Evolutionary conservation across 192 early-diverging fungal genomes (phyloP).

Genomic region (Coemansia furcata): DNA sequence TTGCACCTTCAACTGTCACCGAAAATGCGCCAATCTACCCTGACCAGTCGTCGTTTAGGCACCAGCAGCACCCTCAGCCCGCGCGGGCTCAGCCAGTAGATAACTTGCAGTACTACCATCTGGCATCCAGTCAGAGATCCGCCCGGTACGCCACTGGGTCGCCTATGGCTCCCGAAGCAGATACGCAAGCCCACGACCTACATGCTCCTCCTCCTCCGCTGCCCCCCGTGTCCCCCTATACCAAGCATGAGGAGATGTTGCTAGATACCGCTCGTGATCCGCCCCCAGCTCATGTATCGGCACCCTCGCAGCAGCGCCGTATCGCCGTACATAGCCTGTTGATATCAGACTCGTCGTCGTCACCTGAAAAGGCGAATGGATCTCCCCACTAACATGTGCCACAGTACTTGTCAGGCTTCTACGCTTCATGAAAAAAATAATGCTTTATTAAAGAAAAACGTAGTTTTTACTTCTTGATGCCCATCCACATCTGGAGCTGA

Average conservation of each 20-base stretch:
- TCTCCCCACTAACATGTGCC: slow-evolving; percentile 1
- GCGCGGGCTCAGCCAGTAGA: neutral
- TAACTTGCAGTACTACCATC: neutral
- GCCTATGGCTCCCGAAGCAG: neutral
- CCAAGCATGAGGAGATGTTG: neutral
- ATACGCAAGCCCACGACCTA: neutral
- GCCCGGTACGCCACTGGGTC: neutral
- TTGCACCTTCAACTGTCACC: slow-evolving; percentile 2
- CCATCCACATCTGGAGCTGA: slow-evolving; percentile 64
- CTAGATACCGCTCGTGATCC: neutral
- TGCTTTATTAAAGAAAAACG: too few relatives aligned
- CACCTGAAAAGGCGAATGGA: slow-evolving; percentile 26
- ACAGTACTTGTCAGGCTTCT: neutral
- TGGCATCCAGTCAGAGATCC: neutral
- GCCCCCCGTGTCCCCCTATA: neutral
- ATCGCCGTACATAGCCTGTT: slow-evolving; percentile 40
- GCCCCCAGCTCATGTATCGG: neutral
- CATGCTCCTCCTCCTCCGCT: neutral
- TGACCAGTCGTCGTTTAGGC: slow-evolving; percentile 17
- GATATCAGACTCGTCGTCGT: slow-evolving; percentile 35
- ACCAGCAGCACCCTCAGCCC: slow-evolving; percentile 57
- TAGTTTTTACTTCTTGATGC: slow-evolving; percentile 35
- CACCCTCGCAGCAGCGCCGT: slow-evolving; percentile 22
- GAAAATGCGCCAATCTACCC: slow-evolving; percentile 4
- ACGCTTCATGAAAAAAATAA: too few relatives aligned